Base-by-base conservation (phyloP, 768 basidiomycete genomes). In the Tricholoma matsutake region DNA sequence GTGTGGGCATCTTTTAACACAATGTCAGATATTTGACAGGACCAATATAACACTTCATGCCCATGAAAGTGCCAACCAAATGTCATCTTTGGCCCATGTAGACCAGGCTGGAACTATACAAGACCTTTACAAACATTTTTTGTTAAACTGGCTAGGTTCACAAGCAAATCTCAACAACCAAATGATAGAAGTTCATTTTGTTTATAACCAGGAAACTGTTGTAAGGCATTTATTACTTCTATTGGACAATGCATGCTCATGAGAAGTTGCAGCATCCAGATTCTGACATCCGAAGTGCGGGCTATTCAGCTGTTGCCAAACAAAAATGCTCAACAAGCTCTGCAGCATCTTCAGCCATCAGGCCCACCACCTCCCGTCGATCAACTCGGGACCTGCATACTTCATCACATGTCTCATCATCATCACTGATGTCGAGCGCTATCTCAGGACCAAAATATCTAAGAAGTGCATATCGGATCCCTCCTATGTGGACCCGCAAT, bases 401-500 rank as follows among this genome's bases (percentile, higher is more conserved):
- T 53, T 53, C 29, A 29, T 34, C 52, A 25, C 28, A 53, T 16
- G 20, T 14, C 52, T 53, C 22, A 8, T 53, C 22, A 29, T 14
- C n/a, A 20, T 29, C 32, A 18, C 28, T 53, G 32, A 53, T 25
- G 6, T 34, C 52, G 7, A 34, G 52, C 32, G 22, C 52, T 29
- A 34, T 34, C 52, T 53, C 52, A 5, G 29, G 32, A 29, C 52
- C 52, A 53, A 29, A 34, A 29, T 53, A 25, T 34, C 34, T 56
- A 11, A 56, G 35, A 35, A 56, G 55, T 56, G 55, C 55, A 32
- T 56, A 32, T 39, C 14, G 16, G 37, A 29, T 37, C 16, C 55
- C 55, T 56, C 55, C 31, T 14, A 16, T 5, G 25, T 56, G 55
- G 55, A 34, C 55, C 22, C 55, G 34, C 13, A 39, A 56, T 56